Percentiles rank a stretch among this genome's conserved stretches.
Conservation (phyloP, 495 filamentous ascomycete species). For the Filosporella fistucella region DNA sequence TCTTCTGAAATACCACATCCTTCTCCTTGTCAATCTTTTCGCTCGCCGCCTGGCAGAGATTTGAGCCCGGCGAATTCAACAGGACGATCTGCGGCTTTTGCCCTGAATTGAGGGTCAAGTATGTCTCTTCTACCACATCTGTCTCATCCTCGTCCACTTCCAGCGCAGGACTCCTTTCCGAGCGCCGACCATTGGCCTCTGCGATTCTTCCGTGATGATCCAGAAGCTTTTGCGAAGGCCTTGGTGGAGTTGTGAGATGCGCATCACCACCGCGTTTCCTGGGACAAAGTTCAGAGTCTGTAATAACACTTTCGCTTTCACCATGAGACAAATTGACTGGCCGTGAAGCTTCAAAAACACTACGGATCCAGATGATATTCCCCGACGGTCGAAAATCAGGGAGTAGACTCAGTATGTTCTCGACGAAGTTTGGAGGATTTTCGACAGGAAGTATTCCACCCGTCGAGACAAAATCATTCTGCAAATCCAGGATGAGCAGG, state of each 20-base stretch:
- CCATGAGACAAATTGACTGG: constrained; percentile 16
- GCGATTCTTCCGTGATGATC: constrained; percentile 8
- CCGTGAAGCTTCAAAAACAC: constrained; percentile 53
- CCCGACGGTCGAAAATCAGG: constrained; percentile 63
- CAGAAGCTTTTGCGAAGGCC: constrained; percentile 5
- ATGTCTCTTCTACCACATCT: constrained; percentile 50
- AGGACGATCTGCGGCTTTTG: constrained; percentile 51
- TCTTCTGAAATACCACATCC: constrained; percentile 73
- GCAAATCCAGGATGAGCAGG: constrained; percentile 78
- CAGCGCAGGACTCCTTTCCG: constrained; percentile 10
- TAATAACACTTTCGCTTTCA: constrained; percentile 37
- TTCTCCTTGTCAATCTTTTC: constrained; percentile 46
- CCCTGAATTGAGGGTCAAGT: constrained; percentile 42
- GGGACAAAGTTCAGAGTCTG: constrained; percentile 21
- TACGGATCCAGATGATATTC: constrained; percentile 78
- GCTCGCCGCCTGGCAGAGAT: constrained; percentile 58
- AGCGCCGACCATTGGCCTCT: constrained; percentile 2
- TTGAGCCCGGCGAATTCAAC: constrained; percentile 57
- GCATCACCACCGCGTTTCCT: not conserved
- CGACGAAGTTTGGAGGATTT: constrained; percentile 61
- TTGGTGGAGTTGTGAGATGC: not conserved
- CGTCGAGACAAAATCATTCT: constrained; percentile 82
- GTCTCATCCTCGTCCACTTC: constrained; percentile 19
- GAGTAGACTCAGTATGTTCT: constrained; percentile 60
- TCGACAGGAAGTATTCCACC: constrained; percentile 65